Base-by-base conservation (phyloP, 768 basidiomycete species). In the Kwoniella newhampshirensis region DNA sequence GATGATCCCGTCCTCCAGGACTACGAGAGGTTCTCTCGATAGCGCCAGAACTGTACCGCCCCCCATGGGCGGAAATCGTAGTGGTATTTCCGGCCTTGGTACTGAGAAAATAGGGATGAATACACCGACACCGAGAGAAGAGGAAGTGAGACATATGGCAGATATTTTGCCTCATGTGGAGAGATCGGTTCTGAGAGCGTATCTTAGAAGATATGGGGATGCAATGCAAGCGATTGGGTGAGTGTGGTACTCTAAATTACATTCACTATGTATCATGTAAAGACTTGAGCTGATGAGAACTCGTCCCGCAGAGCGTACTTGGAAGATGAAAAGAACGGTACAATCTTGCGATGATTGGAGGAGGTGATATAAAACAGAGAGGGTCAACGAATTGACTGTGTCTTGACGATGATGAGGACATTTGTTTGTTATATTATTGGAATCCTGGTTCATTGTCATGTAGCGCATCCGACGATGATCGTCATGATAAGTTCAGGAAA, bases 191-290 rank as follows among this genome's bases (percentile, higher is more conserved):
- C 36, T 73, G 47, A 60, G 68, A 45, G 44, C 18, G n/a, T 73
- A 73, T 59, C 42, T 70, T 6, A 43, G 17, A 15, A 59, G 59
- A 37, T 62, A 70, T 61, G 68, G 68, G 12, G 68, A 70, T 28
- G 64, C 62, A 36, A 73, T 73, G 71, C 35, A 41, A 25, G 71
- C 71, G 7, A 73, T 73, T 6, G 63, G 68, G 71, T 73, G 43
- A 54, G 71, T 68, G 6, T 13, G 32, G 32, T 13, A 32, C 7
- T 6, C 21, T 9, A 25, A n/a, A n/a, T n/a, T n/a, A n/a, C n/a
- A n/a, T n/a, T n/a, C n/a, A n/a, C n/a, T n/a, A n/a, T n/a, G n/a
- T n/a, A n/a, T n/a, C n/a, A n/a, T n/a, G n/a, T n/a, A n/a, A n/a
- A n/a, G n/a, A n/a, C n/a, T n/a, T n/a, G n/a, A n/a, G n/a, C n/a